Percentiles rank a stretch among this genome's conserved stretches.
Evolutionary conservation across 768 basidiomycete species (phyloP).

Genomic region (Boletus vermiculosoides): DNA sequence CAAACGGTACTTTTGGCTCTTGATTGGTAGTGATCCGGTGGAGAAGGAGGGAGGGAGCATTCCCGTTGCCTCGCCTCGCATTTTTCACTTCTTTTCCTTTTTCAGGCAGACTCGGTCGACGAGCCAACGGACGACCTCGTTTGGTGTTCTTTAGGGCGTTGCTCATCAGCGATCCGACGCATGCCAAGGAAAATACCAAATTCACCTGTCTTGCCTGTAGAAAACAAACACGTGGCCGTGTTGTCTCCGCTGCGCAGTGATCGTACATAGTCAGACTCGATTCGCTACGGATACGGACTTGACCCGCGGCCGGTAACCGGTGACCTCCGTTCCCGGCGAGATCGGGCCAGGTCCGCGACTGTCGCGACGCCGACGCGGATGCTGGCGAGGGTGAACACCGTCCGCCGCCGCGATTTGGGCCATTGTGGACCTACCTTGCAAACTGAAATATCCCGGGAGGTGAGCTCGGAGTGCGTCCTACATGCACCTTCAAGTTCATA

Average conservation of each 20-base stretch:
- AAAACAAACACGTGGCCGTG: not conserved
- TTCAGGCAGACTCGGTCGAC: not conserved
- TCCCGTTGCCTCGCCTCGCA: not conserved
- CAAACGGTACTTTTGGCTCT: not conserved
- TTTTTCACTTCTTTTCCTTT: too few species aligned
- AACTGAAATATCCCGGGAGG: not conserved
- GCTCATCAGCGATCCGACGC: not conserved
- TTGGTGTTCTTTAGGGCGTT: not conserved
- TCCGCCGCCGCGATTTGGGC: not conserved
- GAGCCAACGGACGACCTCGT: too few species aligned
- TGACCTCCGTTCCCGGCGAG: not conserved
- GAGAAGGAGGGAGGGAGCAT: not conserved
- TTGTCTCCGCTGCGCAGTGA: slow-evolving; percentile 1
- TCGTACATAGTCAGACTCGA: not conserved
- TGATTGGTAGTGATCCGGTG: too few species aligned
- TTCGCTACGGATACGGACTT: not conserved
- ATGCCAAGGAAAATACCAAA: not conserved
- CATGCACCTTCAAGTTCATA: not conserved
- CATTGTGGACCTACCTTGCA: not conserved
- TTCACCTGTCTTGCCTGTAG: not conserved
- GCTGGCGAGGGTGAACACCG: too few species aligned
- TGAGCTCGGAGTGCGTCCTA: not conserved
- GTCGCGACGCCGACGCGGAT: not conserved
- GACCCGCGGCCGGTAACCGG: not conserved
- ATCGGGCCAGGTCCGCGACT: not conserved